A percentile compares a stretch with the other conserved stretches of the same genome.
phyloP scores from a whole-genome alignment of 2,329 filamentous ascomycete species.

The Fusarium veterinarium region DNA sequence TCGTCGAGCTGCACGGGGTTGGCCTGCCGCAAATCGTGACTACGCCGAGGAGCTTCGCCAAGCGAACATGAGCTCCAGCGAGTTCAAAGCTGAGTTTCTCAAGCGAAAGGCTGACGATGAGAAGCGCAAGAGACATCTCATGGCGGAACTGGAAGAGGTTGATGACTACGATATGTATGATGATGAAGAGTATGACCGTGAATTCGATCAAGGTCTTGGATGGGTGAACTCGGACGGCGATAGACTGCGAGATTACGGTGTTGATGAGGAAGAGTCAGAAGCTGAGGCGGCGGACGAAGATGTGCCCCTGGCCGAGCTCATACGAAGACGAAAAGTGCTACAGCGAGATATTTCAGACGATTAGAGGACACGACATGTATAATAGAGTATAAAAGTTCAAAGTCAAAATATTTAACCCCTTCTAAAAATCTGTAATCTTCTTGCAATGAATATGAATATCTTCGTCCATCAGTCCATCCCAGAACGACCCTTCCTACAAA shows the following conservation, averaged over 20 bases:
- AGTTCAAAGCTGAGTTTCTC: constrained; percentile 62
- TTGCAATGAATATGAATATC: constrained; percentile 27
- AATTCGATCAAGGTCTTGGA: constrained; percentile 53
- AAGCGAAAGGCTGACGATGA: constrained; percentile 62
- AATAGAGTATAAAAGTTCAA: constrained; percentile 33
- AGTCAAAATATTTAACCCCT: constrained; percentile 26
- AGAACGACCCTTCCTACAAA: constrained; percentile 11
- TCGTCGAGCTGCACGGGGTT: constrained; percentile 54
- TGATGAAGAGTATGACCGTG: constrained; percentile 65
- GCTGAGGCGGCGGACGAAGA: constrained; percentile 61
- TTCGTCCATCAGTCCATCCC: constrained; percentile 8
- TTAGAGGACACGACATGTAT: constrained; percentile 31
- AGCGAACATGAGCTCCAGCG: constrained; percentile 54
- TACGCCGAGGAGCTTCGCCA: constrained; percentile 49
- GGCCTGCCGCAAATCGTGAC: constrained; percentile 55
- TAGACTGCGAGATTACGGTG: constrained; percentile 78
- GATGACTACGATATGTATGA: constrained; percentile 69
- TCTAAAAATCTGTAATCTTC: constrained; percentile 30
- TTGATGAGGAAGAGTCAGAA: constrained; percentile 75
- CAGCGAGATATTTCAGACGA: constrained; percentile 49
- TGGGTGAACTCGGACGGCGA: constrained; percentile 85
- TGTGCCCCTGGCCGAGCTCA: constrained; percentile 75
- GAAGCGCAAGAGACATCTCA: constrained; percentile 53
- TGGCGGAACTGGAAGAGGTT: constrained; percentile 64
- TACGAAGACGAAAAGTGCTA: constrained; percentile 64